These are phyloP conservation scores for Staphylotrichum tortipilum DNA, from an alignment of 495 filamentous ascomycete genomes.

Conservation along the genomic window DNA sequence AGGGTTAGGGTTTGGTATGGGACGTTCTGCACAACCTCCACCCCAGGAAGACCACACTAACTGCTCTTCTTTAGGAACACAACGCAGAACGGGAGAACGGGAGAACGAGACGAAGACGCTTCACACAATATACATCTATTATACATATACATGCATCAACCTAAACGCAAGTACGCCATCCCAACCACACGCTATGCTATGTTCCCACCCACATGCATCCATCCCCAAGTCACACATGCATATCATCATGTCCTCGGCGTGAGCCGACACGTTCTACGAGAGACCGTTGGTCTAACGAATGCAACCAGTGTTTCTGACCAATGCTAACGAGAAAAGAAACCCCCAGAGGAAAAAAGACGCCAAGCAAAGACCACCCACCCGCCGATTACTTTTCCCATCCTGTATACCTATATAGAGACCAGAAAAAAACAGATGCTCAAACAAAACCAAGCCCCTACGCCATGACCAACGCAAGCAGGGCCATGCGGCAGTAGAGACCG, in stretches of 20 bases:
- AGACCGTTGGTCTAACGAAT: not conserved
- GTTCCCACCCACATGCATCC: no score
- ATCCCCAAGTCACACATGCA: no score
- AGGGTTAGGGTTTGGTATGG: slow-evolving; percentile 5
- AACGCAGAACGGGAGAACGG: no score
- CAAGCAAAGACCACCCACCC: not conserved
- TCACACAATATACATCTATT: no score
- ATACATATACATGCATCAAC: not conserved
- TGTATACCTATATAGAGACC: not conserved
- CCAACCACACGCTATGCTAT: no score
- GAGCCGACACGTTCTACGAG: not conserved
- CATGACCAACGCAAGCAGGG: slow-evolving; percentile 86
- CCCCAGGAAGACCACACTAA: no score
- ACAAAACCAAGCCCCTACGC: slow-evolving; percentile 30
- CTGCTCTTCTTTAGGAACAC: no score
- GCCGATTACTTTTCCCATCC: slow-evolving; percentile 2
- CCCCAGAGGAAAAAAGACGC: not conserved
- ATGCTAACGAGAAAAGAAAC: not conserved
- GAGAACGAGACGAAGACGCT: no score
- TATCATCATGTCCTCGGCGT: not conserved
- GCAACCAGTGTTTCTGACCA: not conserved
- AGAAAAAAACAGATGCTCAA: not conserved
- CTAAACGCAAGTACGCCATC: no score
- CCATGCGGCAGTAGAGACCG: slow-evolving; percentile 96
- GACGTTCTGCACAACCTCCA: no score